Evolutionary conservation across 176 grass and related monocot species (phyloP).

Genomic region (Stipa capillata): DNA sequence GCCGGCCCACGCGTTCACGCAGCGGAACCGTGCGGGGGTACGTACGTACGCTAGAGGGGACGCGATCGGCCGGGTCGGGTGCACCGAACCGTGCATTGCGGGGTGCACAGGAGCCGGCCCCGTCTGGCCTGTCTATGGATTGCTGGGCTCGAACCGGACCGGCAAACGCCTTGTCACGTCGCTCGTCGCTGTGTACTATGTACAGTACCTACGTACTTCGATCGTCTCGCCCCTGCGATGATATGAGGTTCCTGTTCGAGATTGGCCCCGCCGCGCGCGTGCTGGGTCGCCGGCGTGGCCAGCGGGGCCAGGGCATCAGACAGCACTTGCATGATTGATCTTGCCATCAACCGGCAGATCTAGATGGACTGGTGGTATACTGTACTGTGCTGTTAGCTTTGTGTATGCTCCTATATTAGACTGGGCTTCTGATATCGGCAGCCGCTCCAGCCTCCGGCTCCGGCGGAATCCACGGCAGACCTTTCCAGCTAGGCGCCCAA

Average conservation of each 20-base stretch:
- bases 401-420: too few relatives aligned
- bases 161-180: neutral
- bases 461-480: too few relatives aligned
- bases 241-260: neutral
- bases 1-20: conserved; percentile 1
- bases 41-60: neutral
- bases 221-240: neutral
- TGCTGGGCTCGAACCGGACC: neutral
- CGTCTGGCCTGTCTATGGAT: neutral
- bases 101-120: neutral
- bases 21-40: too few relatives aligned
- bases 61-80: neutral
- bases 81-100: neutral
- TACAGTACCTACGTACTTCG: neutral
- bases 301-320: too few relatives aligned
- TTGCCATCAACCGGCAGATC: neutral
- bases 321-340: neutral
- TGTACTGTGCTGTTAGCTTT: too few relatives aligned
- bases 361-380: too few relatives aligned
- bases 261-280: neutral
- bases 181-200: neutral
- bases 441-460: neutral
- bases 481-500: too few relatives aligned
- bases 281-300: too few relatives aligned
- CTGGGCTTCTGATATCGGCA: too few relatives aligned